A percentile compares a stretch with the other conserved stretches of the same genome.
Conservation (phyloP, 2,329 filamentous ascomycete genomes). For the Trichothecium sympodiale region DNA sequence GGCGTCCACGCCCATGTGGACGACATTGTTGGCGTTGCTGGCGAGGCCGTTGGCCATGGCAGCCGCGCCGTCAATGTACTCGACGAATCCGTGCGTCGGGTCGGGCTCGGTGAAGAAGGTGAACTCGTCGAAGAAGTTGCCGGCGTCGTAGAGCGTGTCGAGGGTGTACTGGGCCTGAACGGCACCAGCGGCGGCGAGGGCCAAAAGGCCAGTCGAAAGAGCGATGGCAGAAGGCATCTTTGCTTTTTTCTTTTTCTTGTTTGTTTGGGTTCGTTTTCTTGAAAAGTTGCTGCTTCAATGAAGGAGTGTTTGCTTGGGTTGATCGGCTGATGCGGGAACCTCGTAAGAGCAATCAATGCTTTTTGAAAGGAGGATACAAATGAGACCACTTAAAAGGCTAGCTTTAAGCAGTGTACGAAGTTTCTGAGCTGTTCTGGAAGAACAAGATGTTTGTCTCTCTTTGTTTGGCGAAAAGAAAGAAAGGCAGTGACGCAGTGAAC, state of each 20-base stretch:
- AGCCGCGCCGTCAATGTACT: conserved; percentile 49
- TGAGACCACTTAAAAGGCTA: neutral
- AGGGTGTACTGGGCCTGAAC: conserved; percentile 29
- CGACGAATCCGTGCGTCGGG: conserved; percentile 65
- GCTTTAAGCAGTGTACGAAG: too few species aligned
- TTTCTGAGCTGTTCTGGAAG: too few species aligned
- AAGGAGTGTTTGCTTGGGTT: too few species aligned
- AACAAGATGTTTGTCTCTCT: too few species aligned
- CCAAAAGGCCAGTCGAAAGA: conserved; percentile 15
- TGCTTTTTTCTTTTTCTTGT: neutral
- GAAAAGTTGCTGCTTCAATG: neutral
- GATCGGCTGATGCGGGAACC: too few species aligned
- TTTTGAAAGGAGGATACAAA: neutral
- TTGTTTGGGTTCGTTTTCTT: neutral
- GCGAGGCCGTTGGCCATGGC: conserved; percentile 50
- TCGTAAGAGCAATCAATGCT: neutral
- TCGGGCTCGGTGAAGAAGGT: conserved; percentile 48
- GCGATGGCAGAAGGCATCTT: conserved; percentile 14
- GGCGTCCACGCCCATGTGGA: conserved; percentile 63
- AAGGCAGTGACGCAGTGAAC: too few species aligned
- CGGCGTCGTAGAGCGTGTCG: conserved; percentile 33
- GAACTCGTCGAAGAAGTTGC: conserved; percentile 46
- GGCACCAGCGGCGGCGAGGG: conserved; percentile 15
- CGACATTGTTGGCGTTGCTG: conserved; percentile 37
- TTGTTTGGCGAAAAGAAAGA: too few species aligned